Conservation (phyloP, 2,329 filamentous ascomycete species). For the Sporothrix phasma region DNA sequence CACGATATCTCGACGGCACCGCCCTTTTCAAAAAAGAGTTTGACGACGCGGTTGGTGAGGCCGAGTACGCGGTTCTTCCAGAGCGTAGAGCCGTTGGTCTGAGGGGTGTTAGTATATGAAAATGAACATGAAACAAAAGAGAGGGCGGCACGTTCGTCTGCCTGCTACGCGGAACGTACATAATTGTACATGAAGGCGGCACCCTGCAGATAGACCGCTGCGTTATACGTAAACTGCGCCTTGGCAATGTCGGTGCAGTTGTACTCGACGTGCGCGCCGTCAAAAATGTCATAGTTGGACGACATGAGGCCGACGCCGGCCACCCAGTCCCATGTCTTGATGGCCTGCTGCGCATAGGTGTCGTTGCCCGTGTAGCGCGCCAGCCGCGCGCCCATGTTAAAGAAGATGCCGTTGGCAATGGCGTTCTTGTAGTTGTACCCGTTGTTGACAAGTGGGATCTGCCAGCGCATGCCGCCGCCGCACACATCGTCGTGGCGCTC, state of each 20-base stretch:
- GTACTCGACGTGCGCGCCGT: constrained; percentile 46
- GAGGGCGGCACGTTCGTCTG: background rate
- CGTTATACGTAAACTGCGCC: constrained; percentile 21
- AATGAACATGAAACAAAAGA: background rate
- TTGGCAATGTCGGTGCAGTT: constrained; percentile 46
- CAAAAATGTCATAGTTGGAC: constrained; percentile 47
- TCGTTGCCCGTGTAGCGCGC: constrained; percentile 64
- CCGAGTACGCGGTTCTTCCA: constrained; percentile 49
- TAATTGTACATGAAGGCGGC: constrained; percentile 22
- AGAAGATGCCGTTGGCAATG: constrained; percentile 42
- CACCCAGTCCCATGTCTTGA: constrained; percentile 64
- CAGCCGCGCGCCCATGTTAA: constrained; percentile 48
- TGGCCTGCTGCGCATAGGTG: constrained; percentile 69
- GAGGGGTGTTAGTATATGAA: constrained; percentile 19
- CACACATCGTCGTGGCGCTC: constrained; percentile 60
- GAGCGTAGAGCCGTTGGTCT: constrained; percentile 39
- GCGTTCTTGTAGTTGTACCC: constrained; percentile 63
- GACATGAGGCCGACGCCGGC: constrained; percentile 46
- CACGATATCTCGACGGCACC: constrained; percentile 59
- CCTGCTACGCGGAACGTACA: constrained; percentile 27
- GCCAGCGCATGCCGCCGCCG: constrained; percentile 68
- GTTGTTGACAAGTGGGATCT: constrained; percentile 73
- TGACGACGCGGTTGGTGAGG: constrained; percentile 40
- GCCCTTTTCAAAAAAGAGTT: constrained; percentile 46
- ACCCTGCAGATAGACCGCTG: constrained; percentile 19